Conservation (phyloP, 2,329 filamentous ascomycete species). For the Phaeosphaeriaceae sp. region DNA sequence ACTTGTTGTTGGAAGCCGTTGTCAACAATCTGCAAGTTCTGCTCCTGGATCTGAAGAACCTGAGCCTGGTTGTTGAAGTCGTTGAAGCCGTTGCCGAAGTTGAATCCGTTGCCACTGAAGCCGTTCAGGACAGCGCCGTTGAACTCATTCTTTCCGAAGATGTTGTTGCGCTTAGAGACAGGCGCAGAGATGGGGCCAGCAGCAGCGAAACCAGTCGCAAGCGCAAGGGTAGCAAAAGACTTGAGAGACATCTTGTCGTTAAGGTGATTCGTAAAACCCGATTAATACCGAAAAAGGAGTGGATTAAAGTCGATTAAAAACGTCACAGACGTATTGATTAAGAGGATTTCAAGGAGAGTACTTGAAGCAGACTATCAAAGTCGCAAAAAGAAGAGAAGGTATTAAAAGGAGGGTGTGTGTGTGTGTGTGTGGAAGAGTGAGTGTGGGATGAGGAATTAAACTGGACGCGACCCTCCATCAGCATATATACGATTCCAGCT, state of each 20-base stretch:
- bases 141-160: constrained; percentile 11
- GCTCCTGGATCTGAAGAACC: constrained; percentile 36
- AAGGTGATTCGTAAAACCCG: constrained; percentile 19
- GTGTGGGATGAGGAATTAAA: constrained; percentile 29
- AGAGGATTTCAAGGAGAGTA: constrained; percentile 24
- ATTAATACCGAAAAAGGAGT: constrained; percentile 28
- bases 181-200: constrained; percentile 36
- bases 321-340: constrained; percentile 42
- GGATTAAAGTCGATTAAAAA: constrained; percentile 37
- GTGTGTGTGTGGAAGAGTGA: constrained; percentile 24
- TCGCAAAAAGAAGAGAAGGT: constrained; percentile 32
- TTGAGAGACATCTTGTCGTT: constrained; percentile 39
- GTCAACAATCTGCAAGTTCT: constrained; percentile 36
- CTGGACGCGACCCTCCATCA: constrained; percentile 21
- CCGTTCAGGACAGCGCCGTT: constrained; percentile 25
- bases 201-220: constrained; percentile 43
- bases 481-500: constrained; percentile 35
- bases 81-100: constrained; percentile 42
- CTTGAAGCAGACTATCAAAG: constrained; percentile 47
- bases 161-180: constrained; percentile 22
- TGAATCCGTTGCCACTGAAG: constrained; percentile 32
- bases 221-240: constrained; percentile 32
- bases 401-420: constrained; percentile 34
- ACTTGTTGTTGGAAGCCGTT: constrained; percentile 32
- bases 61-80: constrained; percentile 40